Evolutionary conservation across 176 grass and related monocot species (phyloP), one percentile per base, ranked within the genome.

Genomic region (Chrysopogon serrulatus): DNA sequence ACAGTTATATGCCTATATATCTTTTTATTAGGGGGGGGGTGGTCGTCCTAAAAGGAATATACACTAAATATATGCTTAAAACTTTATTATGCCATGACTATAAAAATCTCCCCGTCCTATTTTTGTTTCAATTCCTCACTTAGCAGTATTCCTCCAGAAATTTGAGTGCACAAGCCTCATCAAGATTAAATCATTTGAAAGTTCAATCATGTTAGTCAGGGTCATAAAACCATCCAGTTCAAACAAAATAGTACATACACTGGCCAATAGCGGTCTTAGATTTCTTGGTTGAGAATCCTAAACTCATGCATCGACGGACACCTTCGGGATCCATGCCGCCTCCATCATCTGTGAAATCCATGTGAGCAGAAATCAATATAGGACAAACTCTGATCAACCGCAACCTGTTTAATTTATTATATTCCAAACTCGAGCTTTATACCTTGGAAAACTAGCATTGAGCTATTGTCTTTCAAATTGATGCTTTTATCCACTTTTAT

Each of bases 271-370:
- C 95, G 65, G 90, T 95, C 57, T 98, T 98, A 86, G 95, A 95
- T 45, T 86, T 98, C 84, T 98, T 98, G 44, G 88, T 91, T 88
- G 95, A 98, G 62, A 98, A 98, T 64, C 95, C 95, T 74, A 98
- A 76, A 63, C 95, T 98, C 95, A 98, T 98, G 76, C 95, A 98
- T 80, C 18, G 89, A 14, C 95, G 87, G 71, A 95, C 85, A 59
- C 92, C 95, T 89, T 98, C 92, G 19, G 92, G 90, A 83, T 98
- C 92, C 95, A 98, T 98, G 26, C 95, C 95, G 23, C 90, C 95
- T 88, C 95, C 95, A 91, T 98, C 91, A 60, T 98, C 95, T 98
- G 76, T 84, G 82, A 91, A 21, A 30, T 31, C 73, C 78, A 44
- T 35, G 33, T 77, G 54, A 77, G 28, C 71, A 18, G 10, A n/a